Evolutionary conservation across 257 asterid genomes (phyloP), one percentile per base, ranked within the genome.

Genomic region (Solanum sejunctum): DNA sequence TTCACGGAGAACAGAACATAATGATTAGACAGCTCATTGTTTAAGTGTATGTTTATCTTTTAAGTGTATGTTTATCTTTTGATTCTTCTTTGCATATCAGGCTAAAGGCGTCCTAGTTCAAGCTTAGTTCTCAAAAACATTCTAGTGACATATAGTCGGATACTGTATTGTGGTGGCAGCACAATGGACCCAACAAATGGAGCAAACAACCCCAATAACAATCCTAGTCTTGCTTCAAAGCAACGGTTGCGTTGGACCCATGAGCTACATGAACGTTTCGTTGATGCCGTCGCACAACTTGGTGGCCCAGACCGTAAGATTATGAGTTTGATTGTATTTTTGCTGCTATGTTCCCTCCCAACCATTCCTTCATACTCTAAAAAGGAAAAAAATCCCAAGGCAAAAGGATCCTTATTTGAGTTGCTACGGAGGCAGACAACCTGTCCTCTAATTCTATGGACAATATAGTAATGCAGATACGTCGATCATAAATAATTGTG

Each of bases 291-390:
- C 43, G 98, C 98, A 11, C 98, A 96, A 85, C 99, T 96, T 87
- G 99, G 98, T 85, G 99, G 99, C 67, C 99, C 99, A 39, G 99
- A 95, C 85, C 89, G 99, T 96, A 88, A 93, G 98, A 91, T 85
- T 54, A 52, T 75, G 58, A 52, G 56, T 83, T 85, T 58, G 12
- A 23, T 23, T 23, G 41, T 23, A 15, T 12, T 63, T 63, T 21
- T 63, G 15, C 70, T 23, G 6, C 15, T 23, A 63, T 63, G 39
- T 63, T 12, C 54, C 54, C 54, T 10, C 15, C 54, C 54, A 49
- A 10, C 15, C 54, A 8, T 12, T 39, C 79, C 17, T 6, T 82
- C 45, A 36, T 17, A 79, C 61, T 17, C 73, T 63, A 7, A 4
- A 28, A 23, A 39, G 1, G 55, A 11, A 61, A 21, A 12, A 60